Base-by-base conservation (phyloP, 345 rosid species). In the Syzygium aqueum region DNA sequence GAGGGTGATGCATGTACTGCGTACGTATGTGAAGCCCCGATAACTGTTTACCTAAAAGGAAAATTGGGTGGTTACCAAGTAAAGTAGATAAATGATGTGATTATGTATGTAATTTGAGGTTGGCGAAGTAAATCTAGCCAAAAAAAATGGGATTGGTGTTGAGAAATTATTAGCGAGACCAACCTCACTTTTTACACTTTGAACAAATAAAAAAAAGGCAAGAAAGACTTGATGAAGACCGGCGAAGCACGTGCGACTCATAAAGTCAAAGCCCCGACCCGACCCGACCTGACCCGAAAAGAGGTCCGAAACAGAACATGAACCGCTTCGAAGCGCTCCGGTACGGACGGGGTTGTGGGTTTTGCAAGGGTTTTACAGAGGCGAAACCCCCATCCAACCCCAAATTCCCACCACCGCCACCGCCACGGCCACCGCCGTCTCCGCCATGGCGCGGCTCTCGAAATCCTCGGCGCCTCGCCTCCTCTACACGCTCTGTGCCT, bases 391-490 rank as follows among this genome's bases (percentile, higher is more conserved):
- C 65, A n/a, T 59, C 27, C 5, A 27, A 27, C 30, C 63, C 86
- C 40, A 78, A 73, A 88, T 43, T 51, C 89, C 77, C 77, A 51
- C 83, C 88, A 53, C 46, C n/a, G 78, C 88, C 53, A 50, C 33
- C 51, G 40, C 83, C 88, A 53, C 46, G 22, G 78, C 88, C 53
- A 50, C 33, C 51, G 40, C 33, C 86, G 23, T 57, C 57, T 4
- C 54, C 85, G 86, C 90, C 86, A 94, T 95, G 97, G 92, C 90
- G 89, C 93, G 95, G 77, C 89, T 93, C 87, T 89, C 91, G 56
- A 85, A 91, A 63, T 92, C 95, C 57, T 88, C 89, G 61, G 87
- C 77, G 30, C 53, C 87, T 37, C 94, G 93, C 86, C 92, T 93
- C 53, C 92, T 95, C 89, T 91, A 86, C 46, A 65, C 93, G 5